Conservation (phyloP, 192 early-diverging fungal genomes). For the Coemansia sp. region DNA sequence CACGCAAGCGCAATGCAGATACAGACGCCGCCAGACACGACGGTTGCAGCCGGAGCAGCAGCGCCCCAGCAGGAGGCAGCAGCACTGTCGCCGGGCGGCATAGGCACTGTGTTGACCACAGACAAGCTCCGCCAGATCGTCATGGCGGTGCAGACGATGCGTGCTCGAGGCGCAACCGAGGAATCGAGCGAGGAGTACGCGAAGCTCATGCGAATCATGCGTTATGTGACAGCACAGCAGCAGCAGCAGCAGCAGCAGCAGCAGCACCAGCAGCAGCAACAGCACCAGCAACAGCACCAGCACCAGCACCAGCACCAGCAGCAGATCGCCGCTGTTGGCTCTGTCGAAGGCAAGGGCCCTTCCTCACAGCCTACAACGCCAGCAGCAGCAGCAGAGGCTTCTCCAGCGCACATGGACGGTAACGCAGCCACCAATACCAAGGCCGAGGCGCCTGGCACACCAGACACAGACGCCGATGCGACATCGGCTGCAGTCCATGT, state of each 20-base stretch:
- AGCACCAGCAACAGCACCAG: conserved; percentile 21
- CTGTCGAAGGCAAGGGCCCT: too few species aligned
- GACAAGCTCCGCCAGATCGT: conserved; percentile 35
- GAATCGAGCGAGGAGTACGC: conserved; percentile 74
- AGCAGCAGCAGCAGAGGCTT: too few species aligned
- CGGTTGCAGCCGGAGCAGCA: neutral
- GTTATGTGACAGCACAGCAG: conserved; percentile 41
- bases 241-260: conserved; percentile 52
- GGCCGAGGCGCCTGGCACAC: conserved; percentile 5
- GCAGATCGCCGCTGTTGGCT: conserved; percentile 1
- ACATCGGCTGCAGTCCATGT: neutral
- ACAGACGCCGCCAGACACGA: conserved; percentile 12
- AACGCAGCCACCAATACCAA: conserved; percentile 9
- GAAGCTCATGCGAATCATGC: conserved; percentile 59
- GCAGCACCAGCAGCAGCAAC: conserved; percentile 21
- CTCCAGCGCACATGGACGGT: neutral
- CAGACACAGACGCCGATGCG: conserved; percentile 6
- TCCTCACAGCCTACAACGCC: too few species aligned
- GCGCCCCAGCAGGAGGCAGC: neutral
- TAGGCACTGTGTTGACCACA: conserved; percentile 20
- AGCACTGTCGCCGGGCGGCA: neutral
- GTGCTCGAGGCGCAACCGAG: conserved; percentile 73
- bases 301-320: conserved; percentile 8
- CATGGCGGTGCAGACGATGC: conserved; percentile 53
- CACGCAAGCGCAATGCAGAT: conserved; percentile 13